Percentiles rank a stretch among this genome's conserved stretches.
Conservation (phyloP, 164 flowering plant species). For the Brasenia schreberi region DNA sequence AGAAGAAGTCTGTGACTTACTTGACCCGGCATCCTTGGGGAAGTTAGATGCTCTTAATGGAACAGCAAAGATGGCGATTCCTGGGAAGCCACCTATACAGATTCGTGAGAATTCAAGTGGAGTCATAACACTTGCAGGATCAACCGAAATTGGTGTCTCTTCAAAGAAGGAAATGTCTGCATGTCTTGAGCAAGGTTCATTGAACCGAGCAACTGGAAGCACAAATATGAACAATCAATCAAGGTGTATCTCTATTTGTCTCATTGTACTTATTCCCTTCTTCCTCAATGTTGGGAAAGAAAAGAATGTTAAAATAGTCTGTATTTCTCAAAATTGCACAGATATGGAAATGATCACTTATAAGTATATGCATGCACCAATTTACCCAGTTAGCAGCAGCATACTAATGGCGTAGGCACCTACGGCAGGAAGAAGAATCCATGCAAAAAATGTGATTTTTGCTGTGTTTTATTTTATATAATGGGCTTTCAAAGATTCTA, state of each 20-base stretch:
- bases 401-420: too few relatives aligned
- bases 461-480: too few relatives aligned
- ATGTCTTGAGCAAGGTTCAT: slow-evolving; percentile 89
- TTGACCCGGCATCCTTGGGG: slow-evolving; percentile 47
- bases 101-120: slow-evolving; percentile 94
- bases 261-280: too few relatives aligned
- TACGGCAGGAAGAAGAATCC: too few relatives aligned
- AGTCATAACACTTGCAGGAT: slow-evolving; percentile 92
- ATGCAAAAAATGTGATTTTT: too few relatives aligned
- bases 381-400: too few relatives aligned
- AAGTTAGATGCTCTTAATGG: slow-evolving; percentile 64
- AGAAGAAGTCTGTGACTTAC: slow-evolving; percentile 94
- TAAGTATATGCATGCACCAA: too few relatives aligned
- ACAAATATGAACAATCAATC: slow-evolving; percentile 99
- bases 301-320: too few relatives aligned
- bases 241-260: slow-evolving; percentile 29
- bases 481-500: too few relatives aligned
- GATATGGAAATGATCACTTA: too few relatives aligned
- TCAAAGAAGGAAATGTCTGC: slow-evolving; percentile 90
- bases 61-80: slow-evolving; percentile 46
- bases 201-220: slow-evolving; percentile 94
- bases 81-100: slow-evolving; percentile 90
- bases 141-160: slow-evolving; percentile 74
- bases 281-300: too few relatives aligned
- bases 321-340: too few relatives aligned